These are phyloP conservation scores for Candida chilensis DNA, from an alignment of 805 yeast species.

Conservation along the genomic window DNA sequence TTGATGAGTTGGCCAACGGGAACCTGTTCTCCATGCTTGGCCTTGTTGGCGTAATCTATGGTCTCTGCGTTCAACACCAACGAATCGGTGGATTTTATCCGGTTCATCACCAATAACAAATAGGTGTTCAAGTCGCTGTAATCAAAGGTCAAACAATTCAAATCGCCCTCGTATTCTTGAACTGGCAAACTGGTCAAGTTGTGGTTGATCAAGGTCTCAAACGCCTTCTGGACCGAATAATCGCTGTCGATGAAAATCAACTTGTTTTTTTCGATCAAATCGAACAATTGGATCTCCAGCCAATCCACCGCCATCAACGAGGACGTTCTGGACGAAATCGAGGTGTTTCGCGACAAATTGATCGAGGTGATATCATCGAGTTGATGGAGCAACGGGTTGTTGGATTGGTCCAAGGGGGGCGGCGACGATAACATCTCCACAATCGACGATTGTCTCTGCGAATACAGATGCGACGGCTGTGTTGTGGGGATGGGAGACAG, in stretches of 20 bases:
- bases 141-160: constrained; percentile 80
- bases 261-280: constrained; percentile 71
- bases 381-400: background rate
- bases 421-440: constrained; percentile 73
- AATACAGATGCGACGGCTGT: too few relatives aligned
- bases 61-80: constrained; percentile 18
- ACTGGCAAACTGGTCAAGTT: constrained; percentile 87
- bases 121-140: constrained; percentile 87
- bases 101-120: constrained; percentile 75
- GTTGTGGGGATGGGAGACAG: too few relatives aligned
- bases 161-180: constrained; percentile 39
- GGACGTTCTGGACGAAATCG: constrained; percentile 15
- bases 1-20: constrained; percentile 85
- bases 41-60: constrained; percentile 37
- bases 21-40: constrained; percentile 82
- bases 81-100: constrained; percentile 32
- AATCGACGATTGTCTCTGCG: constrained; percentile 49
- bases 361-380: constrained; percentile 4
- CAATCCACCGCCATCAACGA: constrained; percentile 39
- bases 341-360: constrained; percentile 25
- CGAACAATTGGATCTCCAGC: constrained; percentile 63
- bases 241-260: constrained; percentile 60
- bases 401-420: constrained; percentile 43
- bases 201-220: constrained; percentile 62
- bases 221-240: constrained; percentile 80